Conservation (phyloP, 768 basidiomycete species). For the Tylopilus vinaceipallidus region DNA sequence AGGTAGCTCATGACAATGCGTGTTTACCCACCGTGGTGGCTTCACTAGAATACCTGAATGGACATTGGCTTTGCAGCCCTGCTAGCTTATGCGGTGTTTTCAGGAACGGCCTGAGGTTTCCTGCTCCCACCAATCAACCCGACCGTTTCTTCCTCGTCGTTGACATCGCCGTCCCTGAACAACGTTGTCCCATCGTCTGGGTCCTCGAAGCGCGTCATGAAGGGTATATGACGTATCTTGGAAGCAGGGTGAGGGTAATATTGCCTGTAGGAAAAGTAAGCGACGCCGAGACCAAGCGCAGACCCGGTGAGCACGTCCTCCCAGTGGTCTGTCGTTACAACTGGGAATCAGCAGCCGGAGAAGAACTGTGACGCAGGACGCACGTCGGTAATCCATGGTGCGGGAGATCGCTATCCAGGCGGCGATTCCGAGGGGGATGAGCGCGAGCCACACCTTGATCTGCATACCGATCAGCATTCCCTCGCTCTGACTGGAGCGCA, state of each 20-base stretch:
- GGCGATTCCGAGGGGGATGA: constrained; percentile 74
- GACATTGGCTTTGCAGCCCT: not conserved
- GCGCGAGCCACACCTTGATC: constrained; percentile 79
- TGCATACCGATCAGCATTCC: constrained; percentile 18
- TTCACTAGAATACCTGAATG: not conserved
- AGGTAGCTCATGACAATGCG: not conserved
- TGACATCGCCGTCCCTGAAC: constrained; percentile 12
- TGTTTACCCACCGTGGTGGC: not conserved
- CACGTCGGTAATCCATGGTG: constrained; percentile 92
- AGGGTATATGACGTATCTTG: constrained; percentile 59
- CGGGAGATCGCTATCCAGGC: constrained; percentile 74
- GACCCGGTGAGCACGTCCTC: constrained; percentile 84
- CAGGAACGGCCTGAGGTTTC: not conserved
- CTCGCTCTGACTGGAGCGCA: not conserved
- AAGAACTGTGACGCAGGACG: constrained; percentile 25
- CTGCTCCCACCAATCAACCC: constrained; percentile 19
- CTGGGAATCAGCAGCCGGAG: not conserved
- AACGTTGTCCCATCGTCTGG: not conserved
- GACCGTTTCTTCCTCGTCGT: constrained; percentile 14
- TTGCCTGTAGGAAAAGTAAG: constrained; percentile 78
- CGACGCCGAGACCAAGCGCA: constrained; percentile 64
- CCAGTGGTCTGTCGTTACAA: constrained; percentile 71
- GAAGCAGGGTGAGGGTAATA: constrained; percentile 71
- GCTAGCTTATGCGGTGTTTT: not conserved
- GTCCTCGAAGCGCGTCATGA: constrained; percentile 58